Evolutionary conservation across 2,329 filamentous ascomycete genomes (phyloP).

Genomic region (Lojkania enalia): DNA sequence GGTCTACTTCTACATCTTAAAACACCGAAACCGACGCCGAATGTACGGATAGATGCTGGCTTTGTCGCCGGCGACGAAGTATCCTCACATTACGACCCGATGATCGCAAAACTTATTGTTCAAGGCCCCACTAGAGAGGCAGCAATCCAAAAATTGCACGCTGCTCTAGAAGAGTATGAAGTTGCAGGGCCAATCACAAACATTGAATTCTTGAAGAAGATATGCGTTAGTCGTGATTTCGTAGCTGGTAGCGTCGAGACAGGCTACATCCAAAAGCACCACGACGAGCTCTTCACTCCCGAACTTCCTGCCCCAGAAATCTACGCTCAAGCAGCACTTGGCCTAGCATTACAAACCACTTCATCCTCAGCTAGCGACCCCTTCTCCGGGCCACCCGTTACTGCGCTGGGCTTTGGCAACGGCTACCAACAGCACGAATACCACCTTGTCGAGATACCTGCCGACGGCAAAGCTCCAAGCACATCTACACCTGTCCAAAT

Average conservation of each 20-base stretch:
- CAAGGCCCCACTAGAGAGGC: constrained; percentile 76
- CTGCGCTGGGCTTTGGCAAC: constrained; percentile 59
- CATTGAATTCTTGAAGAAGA: constrained; percentile 90
- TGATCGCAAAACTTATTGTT: constrained; percentile 98
- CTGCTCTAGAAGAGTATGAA: constrained; percentile 85
- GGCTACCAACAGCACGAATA: constrained; percentile 67
- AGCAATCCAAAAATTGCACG: constrained; percentile 78
- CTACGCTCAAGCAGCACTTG: constrained; percentile 84
- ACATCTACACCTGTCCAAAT: constrained; percentile 53
- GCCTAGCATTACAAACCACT: constrained; percentile 60
- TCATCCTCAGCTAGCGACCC: constrained; percentile 27
- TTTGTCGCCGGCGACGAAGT: constrained; percentile 91
- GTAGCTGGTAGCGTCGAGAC: constrained; percentile 89
- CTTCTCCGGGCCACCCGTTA: constrained; percentile 48
- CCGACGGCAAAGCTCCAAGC: constrained; percentile 46
- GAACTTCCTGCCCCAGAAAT: constrained; percentile 68
- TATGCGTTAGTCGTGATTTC: constrained; percentile 82
- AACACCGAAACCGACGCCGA: constrained; percentile 68
- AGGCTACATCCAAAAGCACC: constrained; percentile 91
- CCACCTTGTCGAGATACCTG: constrained; percentile 54
- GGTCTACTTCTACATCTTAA: constrained; percentile 82
- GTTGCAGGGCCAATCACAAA: constrained; percentile 93
- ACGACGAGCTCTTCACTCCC: constrained; percentile 73
- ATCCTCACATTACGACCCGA: constrained; percentile 93
- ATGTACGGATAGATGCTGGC: constrained; percentile 89